Evolutionary conservation across 1,284 basidiomycete species (phyloP).

Genomic region (Cystobasidium slooffiae): DNA sequence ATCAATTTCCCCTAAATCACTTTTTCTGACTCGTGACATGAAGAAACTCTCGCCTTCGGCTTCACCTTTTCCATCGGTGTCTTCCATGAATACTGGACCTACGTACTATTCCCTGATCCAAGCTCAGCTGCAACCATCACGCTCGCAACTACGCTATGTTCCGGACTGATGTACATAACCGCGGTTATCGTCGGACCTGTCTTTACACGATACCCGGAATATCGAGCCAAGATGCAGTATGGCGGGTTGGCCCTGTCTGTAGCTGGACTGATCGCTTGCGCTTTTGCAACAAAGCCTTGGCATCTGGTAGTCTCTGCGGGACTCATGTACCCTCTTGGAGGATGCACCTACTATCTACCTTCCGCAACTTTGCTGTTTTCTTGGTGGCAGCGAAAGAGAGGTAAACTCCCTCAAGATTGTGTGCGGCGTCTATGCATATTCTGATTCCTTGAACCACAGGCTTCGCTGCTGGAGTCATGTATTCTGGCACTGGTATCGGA

Average conservation of each 20-base stretch:
- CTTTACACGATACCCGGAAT: constrained; percentile 53
- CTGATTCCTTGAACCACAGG: too few relatives aligned
- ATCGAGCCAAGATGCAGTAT: constrained; percentile 50
- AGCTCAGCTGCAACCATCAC: constrained; percentile 55
- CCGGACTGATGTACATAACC: constrained; percentile 56
- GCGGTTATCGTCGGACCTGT: constrained; percentile 54
- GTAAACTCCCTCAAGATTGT: too few relatives aligned
- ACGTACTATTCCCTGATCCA: constrained; percentile 53
- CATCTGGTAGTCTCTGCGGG: constrained; percentile 57
- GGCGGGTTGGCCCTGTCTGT: constrained; percentile 51
- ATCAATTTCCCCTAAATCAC: background rate
- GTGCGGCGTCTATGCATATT: too few relatives aligned
- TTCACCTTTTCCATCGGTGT: constrained; percentile 57
- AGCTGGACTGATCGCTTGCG: constrained; percentile 52
- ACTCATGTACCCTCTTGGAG: constrained; percentile 55
- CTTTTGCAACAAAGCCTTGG: constrained; percentile 56
- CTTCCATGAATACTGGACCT: constrained; percentile 57
- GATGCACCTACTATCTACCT: constrained; percentile 55
- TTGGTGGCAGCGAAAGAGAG: constrained; percentile 56
- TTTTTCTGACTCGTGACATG: constrained; percentile 37
- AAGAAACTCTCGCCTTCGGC: constrained; percentile 57
- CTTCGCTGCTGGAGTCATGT: constrained; percentile 57
- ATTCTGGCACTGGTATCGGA: constrained; percentile 56
- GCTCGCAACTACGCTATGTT: constrained; percentile 56
- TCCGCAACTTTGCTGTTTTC: constrained; percentile 57